Conservation (phyloP, 352 stramenopile species). For the Globisporangium spiculum region DNA sequence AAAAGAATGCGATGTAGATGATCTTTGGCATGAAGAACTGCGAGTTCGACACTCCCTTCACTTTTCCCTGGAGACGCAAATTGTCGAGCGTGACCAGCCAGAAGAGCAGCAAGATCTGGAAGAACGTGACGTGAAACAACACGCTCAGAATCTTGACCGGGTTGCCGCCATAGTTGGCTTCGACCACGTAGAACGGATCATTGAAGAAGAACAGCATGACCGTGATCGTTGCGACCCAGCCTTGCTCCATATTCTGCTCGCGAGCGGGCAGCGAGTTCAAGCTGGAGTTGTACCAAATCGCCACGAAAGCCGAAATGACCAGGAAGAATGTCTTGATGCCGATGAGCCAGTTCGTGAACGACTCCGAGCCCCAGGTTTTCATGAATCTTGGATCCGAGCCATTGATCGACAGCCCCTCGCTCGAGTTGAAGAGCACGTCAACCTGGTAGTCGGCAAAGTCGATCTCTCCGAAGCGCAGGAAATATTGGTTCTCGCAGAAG, state of each 20-base stretch:
- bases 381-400: slow-evolving; percentile 46
- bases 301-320: slow-evolving; percentile 31
- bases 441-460: slow-evolving; percentile 54
- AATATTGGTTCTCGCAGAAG: slow-evolving; percentile 47
- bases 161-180: slow-evolving; percentile 48
- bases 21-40: slow-evolving; percentile 55
- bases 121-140: slow-evolving; percentile 58
- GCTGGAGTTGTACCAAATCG: slow-evolving; percentile 41
- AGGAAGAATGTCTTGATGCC: slow-evolving; percentile 60
- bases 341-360: slow-evolving; percentile 59
- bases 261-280: slow-evolving; percentile 40
- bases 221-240: slow-evolving; percentile 44
- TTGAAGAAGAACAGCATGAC: slow-evolving; percentile 55
- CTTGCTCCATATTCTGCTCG: slow-evolving; percentile 61
- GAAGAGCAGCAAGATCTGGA: slow-evolving; percentile 55
- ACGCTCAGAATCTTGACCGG: slow-evolving; percentile 42
- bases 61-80: slow-evolving; percentile 44
- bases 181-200: slow-evolving; percentile 54
- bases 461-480: slow-evolving; percentile 53
- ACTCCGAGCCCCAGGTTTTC: slow-evolving; percentile 46
- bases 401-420: slow-evolving; percentile 29
- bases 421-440: slow-evolving; percentile 59
- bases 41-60: slow-evolving; percentile 48
- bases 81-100: slow-evolving; percentile 62
- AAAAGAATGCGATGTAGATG: slow-evolving; percentile 43